Evolutionary conservation across 768 basidiomycete species (phyloP).

Genomic region (Mycena alexandri): DNA sequence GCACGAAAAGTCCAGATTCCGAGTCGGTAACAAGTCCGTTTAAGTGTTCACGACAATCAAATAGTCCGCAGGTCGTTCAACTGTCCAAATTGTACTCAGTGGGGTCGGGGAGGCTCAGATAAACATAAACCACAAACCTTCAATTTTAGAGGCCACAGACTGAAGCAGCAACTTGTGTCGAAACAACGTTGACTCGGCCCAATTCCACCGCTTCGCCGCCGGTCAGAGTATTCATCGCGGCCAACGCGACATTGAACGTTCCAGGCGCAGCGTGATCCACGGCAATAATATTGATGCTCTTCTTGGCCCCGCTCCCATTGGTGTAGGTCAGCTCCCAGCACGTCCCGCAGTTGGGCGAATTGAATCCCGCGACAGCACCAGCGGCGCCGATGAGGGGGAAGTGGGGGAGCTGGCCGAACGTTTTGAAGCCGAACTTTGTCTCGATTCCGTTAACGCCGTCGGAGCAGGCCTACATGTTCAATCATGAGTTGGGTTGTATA

Average conservation of each 20-base stretch:
- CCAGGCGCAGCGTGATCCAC: conserved; percentile 63
- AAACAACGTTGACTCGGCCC: conserved; percentile 61
- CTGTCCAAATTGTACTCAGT: too few species aligned
- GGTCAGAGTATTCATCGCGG: conserved; percentile 70
- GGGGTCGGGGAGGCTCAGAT: too few species aligned
- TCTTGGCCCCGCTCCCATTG: conserved; percentile 43
- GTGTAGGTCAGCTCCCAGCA: conserved; percentile 72
- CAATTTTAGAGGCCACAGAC: conserved; percentile 62
- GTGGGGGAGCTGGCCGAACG: conserved; percentile 63
- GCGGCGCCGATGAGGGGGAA: conserved; percentile 75
- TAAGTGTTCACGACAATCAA: not conserved
- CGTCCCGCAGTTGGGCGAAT: conserved; percentile 66
- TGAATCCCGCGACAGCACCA: conserved; percentile 61
- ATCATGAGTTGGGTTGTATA: too few species aligned
- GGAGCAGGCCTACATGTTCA: conserved; percentile 52
- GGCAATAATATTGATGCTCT: conserved; percentile 61
- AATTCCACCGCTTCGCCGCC: conserved; percentile 57
- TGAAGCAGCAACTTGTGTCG: conserved; percentile 58
- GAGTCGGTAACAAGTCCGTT: too few species aligned
- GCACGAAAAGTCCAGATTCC: too few species aligned
- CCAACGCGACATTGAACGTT: conserved; percentile 61
- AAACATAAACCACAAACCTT: not conserved
- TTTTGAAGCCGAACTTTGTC: conserved; percentile 59
- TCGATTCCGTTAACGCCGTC: conserved; percentile 65
- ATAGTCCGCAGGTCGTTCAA: too few species aligned